These are phyloP conservation scores for Ustulina deusta DNA, from an alignment of 2,329 filamentous ascomycete species.

Conservation along the genomic window DNA sequence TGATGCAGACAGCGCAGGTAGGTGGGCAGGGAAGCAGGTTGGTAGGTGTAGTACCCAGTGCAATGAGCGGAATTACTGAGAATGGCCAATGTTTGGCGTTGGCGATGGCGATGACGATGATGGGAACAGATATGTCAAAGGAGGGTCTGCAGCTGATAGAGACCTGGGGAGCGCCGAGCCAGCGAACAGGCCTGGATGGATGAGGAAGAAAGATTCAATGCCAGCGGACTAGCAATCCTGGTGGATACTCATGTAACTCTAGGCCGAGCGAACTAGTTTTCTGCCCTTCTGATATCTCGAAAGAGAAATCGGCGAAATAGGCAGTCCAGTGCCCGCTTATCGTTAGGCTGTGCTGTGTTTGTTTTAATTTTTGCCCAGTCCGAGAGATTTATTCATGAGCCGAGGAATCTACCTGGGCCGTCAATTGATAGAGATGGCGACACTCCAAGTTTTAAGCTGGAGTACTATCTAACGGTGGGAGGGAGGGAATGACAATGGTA, in stretches of 20 bases:
- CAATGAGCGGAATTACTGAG: neutral
- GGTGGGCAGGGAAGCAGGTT: neutral
- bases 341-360: conserved; percentile 22
- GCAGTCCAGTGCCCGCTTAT: conserved; percentile 26
- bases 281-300: conserved; percentile 32
- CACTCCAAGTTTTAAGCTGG: conserved; percentile 11
- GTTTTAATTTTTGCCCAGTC: neutral
- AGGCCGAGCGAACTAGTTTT: conserved; percentile 35
- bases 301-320: conserved; percentile 29
- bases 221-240: conserved; percentile 37
- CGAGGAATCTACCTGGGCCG: neutral
- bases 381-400: conserved; percentile 10
- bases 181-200: conserved; percentile 29
- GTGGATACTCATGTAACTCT: conserved; percentile 41
- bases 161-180: conserved; percentile 16
- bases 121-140: conserved; percentile 13
- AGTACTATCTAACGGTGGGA: conserved; percentile 1
- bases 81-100: neutral
- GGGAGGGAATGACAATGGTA: conserved; percentile 15
- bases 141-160: conserved; percentile 22
- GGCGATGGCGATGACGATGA: conserved; percentile 10
- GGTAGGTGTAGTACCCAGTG: neutral
- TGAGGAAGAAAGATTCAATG: conserved; percentile 37
- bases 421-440: conserved; percentile 11
- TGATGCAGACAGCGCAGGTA: neutral